phyloP scores from a whole-genome alignment of 805 yeast genomes.

The Yarrowia divulgata region DNA sequence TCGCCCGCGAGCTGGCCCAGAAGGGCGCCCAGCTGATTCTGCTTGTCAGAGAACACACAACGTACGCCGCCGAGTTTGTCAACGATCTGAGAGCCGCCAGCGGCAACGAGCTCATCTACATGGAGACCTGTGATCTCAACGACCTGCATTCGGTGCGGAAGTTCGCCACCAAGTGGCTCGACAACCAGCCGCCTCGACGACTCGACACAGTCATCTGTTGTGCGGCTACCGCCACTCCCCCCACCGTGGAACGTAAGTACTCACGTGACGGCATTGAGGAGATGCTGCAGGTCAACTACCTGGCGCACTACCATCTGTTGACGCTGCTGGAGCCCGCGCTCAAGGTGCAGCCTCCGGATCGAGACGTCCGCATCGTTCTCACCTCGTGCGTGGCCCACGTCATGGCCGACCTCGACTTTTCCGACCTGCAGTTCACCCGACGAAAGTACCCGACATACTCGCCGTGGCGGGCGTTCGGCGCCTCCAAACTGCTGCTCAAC shows the following conservation, averaged over 20 bases:
- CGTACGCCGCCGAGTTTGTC: constrained; percentile 69
- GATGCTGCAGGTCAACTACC: constrained; percentile 83
- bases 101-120: constrained; percentile 77
- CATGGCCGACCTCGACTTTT: constrained; percentile 67
- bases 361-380: constrained; percentile 87
- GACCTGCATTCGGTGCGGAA: constrained; percentile 78
- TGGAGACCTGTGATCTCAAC: constrained; percentile 86
- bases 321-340: constrained; percentile 83
- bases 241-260: constrained; percentile 66
- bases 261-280: constrained; percentile 84
- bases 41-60: constrained; percentile 67
- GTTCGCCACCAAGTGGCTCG: constrained; percentile 94
- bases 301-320: constrained; percentile 80
- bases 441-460: constrained; percentile 63
- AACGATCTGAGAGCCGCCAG: constrained; percentile 76
- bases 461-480: constrained; percentile 82
- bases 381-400: constrained; percentile 81
- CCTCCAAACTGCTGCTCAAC: constrained; percentile 77
- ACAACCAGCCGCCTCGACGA: constrained; percentile 87
- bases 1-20: constrained; percentile 26
- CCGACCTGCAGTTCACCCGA: constrained; percentile 68
- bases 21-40: constrained; percentile 36
- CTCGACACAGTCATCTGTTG: constrained; percentile 88
- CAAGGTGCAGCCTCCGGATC: constrained; percentile 89
- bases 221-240: constrained; percentile 84